phyloP scores from a whole-genome alignment of 2,329 filamentous ascomycete species.

The Colletotrichum cordylinicola region DNA sequence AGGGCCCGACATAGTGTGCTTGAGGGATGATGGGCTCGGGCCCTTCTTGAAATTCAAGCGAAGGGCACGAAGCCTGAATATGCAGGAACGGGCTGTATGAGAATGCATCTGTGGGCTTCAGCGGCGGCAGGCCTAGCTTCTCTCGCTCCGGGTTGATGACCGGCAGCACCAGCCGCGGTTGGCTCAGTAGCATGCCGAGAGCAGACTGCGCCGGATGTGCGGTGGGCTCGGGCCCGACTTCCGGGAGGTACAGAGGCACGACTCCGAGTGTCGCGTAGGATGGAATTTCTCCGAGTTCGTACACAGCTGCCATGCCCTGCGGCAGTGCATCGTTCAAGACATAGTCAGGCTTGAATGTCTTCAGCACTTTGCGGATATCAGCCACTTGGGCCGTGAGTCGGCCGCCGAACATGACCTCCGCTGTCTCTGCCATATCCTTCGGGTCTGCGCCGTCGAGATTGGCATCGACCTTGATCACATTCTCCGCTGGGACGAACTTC shows the following conservation, averaged over 20 bases:
- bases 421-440: conserved; percentile 36
- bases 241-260: conserved; percentile 41
- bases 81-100: conserved; percentile 42
- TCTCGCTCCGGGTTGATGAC: conserved; percentile 36
- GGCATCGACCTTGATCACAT: conserved; percentile 34
- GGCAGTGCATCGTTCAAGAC: conserved; percentile 45
- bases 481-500: conserved; percentile 34
- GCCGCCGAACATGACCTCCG: conserved; percentile 28
- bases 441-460: conserved; percentile 30
- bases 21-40: conserved; percentile 26
- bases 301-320: conserved; percentile 38
- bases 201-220: conserved; percentile 26
- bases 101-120: conserved; percentile 37
- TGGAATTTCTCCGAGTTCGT: conserved; percentile 38
- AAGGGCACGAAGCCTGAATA: conserved; percentile 40
- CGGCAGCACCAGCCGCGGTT: conserved; percentile 31
- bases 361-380: conserved; percentile 38
- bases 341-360: conserved; percentile 32
- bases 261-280: conserved; percentile 43
- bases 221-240: conserved; percentile 34
- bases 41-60: conserved; percentile 34
- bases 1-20: conserved; percentile 38
- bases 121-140: conserved; percentile 29
- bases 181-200: conserved; percentile 31
- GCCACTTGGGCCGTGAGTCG: conserved; percentile 39